Base-by-base conservation (phyloP, 805 yeast genomes). In the Schizosaccharomyces lindneri region DNA sequence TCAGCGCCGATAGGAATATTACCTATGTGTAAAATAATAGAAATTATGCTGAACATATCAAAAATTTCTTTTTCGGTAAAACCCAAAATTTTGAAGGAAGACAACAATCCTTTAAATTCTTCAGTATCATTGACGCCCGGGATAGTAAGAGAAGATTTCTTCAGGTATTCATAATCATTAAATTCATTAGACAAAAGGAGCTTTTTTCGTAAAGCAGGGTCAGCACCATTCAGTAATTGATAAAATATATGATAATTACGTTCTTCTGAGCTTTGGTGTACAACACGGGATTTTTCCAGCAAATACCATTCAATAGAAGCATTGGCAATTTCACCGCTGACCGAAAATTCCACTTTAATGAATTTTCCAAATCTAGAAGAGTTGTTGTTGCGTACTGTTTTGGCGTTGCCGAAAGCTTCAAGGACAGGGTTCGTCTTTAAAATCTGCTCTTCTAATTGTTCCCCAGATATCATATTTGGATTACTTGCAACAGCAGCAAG, bases 301-400 rank as follows among this genome's bases (percentile, higher is more conserved):
- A 93, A 74, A 67, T 93, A 93, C 87, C 95, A 93, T 67, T 90
- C 96, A 60, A 93, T 87, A 65, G 85, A 83, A 11, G 97, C 97
- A 13, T 96, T 96, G 24, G 79, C 76, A 57, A 93, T 83, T 63
- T 78, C 78, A 2, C 87, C 87, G 11, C 76, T 70, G 3, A 73
- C 67, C 62, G 79, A 77, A 66, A 90, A 86, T 69, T 82, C 87
- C 63, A 93, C 85, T 68, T 88, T 84, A 65, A 93, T 86, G 68
- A 93, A 93, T 73, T 93, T 93, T 48, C 99, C 99, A 70, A 93
- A 93, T 68, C 99, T 80, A 5, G 97, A 90, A 3, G 97, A 88
- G 71, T 93, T 93, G 70, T 89, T 82, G 70, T 93, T 93, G 67
- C 93, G 80, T 17, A 87, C 86, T 0, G 99, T 93, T 68, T 90